Percentiles rank a stretch among this genome's conserved stretches.
These are phyloP conservation scores for Penicillium expansum DNA, from an alignment of 2,329 filamentous ascomycete species.

Conservation along the genomic window DNA sequence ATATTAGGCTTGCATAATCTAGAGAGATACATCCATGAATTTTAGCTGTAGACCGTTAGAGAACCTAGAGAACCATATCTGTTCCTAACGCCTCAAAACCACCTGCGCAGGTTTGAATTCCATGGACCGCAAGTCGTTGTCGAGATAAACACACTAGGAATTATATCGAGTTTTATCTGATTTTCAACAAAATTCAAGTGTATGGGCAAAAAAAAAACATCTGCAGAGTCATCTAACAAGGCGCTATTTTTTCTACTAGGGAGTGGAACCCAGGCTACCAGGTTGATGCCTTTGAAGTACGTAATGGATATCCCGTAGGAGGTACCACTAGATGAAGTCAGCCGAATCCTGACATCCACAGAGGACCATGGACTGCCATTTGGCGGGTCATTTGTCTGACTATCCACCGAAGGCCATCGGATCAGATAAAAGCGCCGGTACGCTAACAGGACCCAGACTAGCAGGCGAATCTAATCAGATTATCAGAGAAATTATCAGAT, in stretches of 20 bases:
- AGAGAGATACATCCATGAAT: too few relatives aligned
- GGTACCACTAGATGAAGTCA: neutral
- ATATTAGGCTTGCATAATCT: too few relatives aligned
- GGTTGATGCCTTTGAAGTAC: neutral
- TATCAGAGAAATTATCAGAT: neutral
- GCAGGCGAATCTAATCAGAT: slow-evolving; percentile 3
- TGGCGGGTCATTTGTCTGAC: neutral
- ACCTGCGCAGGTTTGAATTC: neutral
- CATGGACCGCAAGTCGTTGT: neutral
- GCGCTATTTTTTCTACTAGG: neutral
- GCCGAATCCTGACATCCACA: neutral
- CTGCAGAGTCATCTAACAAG: neutral
- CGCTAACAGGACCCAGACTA: neutral
- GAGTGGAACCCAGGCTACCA: neutral
- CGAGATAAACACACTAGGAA: neutral
- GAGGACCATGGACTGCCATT: neutral
- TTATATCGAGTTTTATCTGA: neutral
- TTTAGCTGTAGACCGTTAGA: neutral
- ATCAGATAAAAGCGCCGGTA: slow-evolving; percentile 6
- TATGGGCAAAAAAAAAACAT: too few relatives aligned
- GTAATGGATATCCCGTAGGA: neutral
- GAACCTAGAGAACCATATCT: neutral
- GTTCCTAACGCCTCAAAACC: neutral
- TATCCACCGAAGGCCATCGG: neutral
- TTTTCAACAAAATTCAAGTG: neutral